Evolutionary conservation across 2,329 filamentous ascomycete genomes (phyloP).

Genomic region (Torrubiellomyces zombiae): DNA sequence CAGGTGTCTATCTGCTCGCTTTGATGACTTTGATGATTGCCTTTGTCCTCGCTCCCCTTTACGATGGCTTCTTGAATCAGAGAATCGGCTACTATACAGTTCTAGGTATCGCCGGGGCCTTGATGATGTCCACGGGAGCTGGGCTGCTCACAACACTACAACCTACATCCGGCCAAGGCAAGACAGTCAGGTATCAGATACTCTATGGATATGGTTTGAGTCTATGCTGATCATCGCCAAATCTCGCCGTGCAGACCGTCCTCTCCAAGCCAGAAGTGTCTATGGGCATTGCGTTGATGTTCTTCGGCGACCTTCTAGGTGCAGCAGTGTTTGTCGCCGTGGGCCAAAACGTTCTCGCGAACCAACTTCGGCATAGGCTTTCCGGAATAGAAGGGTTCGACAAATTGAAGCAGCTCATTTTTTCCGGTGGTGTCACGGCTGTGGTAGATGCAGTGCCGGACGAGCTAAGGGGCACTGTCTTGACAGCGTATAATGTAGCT

Average conservation of each 20-base stretch:
- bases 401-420: not conserved
- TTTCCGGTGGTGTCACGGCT: conserved; percentile 1
- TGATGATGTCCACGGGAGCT: conserved; percentile 32
- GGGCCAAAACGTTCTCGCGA: conserved; percentile 1
- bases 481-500: too few species aligned
- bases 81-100: conserved; percentile 44
- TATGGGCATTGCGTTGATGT: conserved; percentile 27
- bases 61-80: conserved; percentile 30
- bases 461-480: too few species aligned
- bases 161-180: conserved; percentile 24
- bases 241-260: conserved; percentile 39
- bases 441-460: not conserved
- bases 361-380: not conserved
- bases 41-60: conserved; percentile 33
- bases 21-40: conserved; percentile 28
- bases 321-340: conserved; percentile 1
- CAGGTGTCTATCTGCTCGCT: conserved; percentile 39
- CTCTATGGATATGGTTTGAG: conserved; percentile 43
- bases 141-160: conserved; percentile 41
- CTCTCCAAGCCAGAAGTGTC: conserved; percentile 35
- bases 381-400: not conserved
- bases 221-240: conserved; percentile 38
- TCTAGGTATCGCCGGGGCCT: conserved; percentile 34
- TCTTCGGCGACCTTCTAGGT: too few species aligned
- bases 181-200: conserved; percentile 46